phyloP scores from a whole-genome alignment of 2,329 filamentous ascomycete species.

The Cryphonectria radicalis region DNA sequence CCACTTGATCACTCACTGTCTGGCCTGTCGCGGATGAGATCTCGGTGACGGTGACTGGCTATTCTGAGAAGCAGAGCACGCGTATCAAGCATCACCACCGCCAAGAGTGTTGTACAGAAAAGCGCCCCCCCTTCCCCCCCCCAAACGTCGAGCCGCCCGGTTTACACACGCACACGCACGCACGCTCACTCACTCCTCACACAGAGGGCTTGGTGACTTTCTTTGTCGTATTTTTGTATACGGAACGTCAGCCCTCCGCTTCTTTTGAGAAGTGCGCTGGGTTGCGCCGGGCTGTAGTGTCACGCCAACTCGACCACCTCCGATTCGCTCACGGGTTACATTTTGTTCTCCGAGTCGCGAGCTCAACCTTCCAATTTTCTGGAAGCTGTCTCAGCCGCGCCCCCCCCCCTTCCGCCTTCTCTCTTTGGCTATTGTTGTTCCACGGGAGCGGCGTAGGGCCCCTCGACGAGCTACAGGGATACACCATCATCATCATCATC shows the following conservation, averaged over 20 bases:
- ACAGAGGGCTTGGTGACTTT: neutral
- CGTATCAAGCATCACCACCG: constrained; percentile 15
- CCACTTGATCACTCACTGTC: constrained; percentile 11
- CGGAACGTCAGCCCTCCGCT: neutral
- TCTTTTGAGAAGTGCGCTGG: constrained; percentile 5
- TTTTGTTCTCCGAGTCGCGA: constrained; percentile 16
- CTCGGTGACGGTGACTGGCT: neutral
- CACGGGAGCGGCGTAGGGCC: constrained; percentile 15
- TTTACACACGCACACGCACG: neutral
- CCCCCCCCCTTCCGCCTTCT: constrained; percentile 9
- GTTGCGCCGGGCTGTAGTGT: constrained; percentile 25
- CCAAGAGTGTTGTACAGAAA: neutral
- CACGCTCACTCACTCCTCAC: too few species aligned
- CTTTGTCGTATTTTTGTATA: neutral
- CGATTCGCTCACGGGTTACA: constrained; percentile 25
- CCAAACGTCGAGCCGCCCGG: neutral
- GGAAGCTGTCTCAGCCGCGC: constrained; percentile 23
- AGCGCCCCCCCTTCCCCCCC: neutral
- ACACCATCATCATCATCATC: neutral
- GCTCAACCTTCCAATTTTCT: neutral
- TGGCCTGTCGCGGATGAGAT: constrained; percentile 7
- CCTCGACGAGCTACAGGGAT: constrained; percentile 6
- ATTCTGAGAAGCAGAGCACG: constrained; percentile 8
- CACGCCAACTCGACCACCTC: constrained; percentile 21
- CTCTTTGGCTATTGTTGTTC: constrained; percentile 10